Evolutionary conservation across 352 stramenopile genomes (phyloP), one percentile per base, ranked within the genome.

Genomic region (Ophiocytium majus): DNA sequence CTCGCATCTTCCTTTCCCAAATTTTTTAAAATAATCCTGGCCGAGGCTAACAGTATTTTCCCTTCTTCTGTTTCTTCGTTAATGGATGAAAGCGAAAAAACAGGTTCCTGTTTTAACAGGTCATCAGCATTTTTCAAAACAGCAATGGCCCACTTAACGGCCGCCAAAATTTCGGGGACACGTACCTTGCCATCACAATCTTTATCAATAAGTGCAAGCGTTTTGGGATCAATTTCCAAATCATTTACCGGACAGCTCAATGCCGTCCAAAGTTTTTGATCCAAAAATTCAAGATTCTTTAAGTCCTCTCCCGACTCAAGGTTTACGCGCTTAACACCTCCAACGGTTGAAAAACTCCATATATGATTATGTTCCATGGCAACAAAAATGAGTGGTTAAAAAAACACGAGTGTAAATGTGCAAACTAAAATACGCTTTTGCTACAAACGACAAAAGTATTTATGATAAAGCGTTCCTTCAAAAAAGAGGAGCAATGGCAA

Each of bases 171-270:
- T 28, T 71, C 57, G 19, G 57, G 57, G 28, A 71, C 57, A 23
- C 57, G 23, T 23, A 71, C 28, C 57, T 71, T 23, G 23, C 23
- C 23, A 28, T 71, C 57, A 23, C 28, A 23, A 71, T 71, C 57
- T 23, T 23, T 71, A 71, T 71, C 57, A 23, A 71, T 71, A 23
- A 71, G 28, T 28, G 23, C 57, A 23, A 71, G 57, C 28, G 57
- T 71, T 71, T 71, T 71, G 57, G 23, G 57, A 71, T 71, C 57
- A 28, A 71, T 71, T 28, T 71, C 57, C 28, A 71, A 71, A 71
- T 28, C 57, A 71, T 71, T 71, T 28, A 71, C 57, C 57, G 57
- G 57, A 28, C 57, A 71, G 28, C 57, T 71, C 57, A 71, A 71
- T 23, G 57, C 57, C 28, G 57, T 71, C 57, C 57, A 71, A 23